These are phyloP conservation scores for Adiantum capillusveneris DNA, from an alignment of 75 land plant genomes.

Conservation along the genomic window DNA sequence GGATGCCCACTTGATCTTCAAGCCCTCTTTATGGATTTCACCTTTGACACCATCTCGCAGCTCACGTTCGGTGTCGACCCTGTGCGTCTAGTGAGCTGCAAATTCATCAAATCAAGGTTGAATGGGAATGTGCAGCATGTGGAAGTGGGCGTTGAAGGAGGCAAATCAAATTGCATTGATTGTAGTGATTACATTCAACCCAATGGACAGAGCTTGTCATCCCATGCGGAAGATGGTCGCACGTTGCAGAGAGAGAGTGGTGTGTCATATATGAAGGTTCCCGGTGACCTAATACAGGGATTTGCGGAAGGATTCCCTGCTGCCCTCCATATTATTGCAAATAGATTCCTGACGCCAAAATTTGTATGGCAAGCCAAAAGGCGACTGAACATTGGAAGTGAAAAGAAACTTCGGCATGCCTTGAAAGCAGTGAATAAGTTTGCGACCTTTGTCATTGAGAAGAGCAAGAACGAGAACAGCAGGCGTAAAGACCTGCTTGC, in stretches of 20 bases:
- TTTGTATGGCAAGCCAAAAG: slow-evolving; percentile 19
- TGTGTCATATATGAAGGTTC: no score
- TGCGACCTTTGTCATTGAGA: slow-evolving; percentile 35
- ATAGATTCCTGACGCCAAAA: slow-evolving; percentile 20
- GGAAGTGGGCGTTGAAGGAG: no score
- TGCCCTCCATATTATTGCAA: slow-evolving; percentile 26
- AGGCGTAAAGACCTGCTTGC: no score
- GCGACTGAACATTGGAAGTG: slow-evolving; percentile 40
- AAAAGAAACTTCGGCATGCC: slow-evolving; percentile 23
- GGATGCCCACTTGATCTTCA: slow-evolving; percentile 7
- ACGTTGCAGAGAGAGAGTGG: slow-evolving; percentile 11
- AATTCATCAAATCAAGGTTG: no score
- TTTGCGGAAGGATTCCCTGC: slow-evolving; percentile 41
- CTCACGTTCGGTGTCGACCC: slow-evolving; percentile 57
- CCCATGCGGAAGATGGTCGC: no score
- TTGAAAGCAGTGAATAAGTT: slow-evolving; percentile 40
- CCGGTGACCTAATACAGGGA: no score
- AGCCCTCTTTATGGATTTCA: slow-evolving; percentile 38
- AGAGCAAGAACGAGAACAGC: slow-evolving; percentile 29
- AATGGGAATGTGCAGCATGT: no score
- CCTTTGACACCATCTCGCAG: slow-evolving; percentile 58
- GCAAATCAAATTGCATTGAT: no score
- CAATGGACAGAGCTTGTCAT: no score
- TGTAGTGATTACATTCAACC: no score
- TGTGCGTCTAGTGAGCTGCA: no score